Conservation (phyloP, 805 yeast genomes). For the Starmerella tilneyi region DNA sequence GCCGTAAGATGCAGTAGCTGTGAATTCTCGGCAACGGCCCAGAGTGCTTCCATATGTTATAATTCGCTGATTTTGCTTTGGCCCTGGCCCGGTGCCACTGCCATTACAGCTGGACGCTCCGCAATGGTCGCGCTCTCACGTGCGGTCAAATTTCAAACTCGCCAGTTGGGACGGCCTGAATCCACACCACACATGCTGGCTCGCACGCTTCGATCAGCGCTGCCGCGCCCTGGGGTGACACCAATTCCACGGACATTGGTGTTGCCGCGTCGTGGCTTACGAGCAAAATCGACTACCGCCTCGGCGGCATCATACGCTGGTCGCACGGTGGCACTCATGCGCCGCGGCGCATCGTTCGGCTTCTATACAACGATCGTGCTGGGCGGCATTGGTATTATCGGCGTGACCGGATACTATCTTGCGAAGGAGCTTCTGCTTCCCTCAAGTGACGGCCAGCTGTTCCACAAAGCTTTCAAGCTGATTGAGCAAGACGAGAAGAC, state of each 20-base stretch:
- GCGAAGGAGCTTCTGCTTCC: constrained; percentile 77
- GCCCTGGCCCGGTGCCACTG: too few relatives aligned
- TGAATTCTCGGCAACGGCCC: too few relatives aligned
- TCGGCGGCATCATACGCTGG: constrained; percentile 15
- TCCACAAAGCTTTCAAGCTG: constrained; percentile 72
- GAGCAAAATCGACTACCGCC: constrained; percentile 1
- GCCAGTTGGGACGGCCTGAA: too few relatives aligned
- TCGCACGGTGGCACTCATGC: constrained; percentile 11
- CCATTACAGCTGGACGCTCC: too few relatives aligned
- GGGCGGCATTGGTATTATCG: constrained; percentile 32
- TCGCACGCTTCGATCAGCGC: neutral
- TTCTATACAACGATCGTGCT: constrained; percentile 30
- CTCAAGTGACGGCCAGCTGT: constrained; percentile 82
- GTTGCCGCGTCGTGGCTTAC: neutral
- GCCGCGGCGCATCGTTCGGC: constrained; percentile 29
- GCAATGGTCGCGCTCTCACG: too few relatives aligned
- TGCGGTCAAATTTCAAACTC: too few relatives aligned
- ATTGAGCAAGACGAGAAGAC: constrained; percentile 59
- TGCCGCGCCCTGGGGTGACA: neutral
- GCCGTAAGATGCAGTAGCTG: too few relatives aligned
- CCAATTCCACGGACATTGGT: neutral
- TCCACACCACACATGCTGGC: too few relatives aligned
- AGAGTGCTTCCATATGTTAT: too few relatives aligned
- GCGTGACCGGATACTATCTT: constrained; percentile 59
- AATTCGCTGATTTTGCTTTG: too few relatives aligned